Evolutionary conservation across 371 early-diverging fungal genomes (phyloP).

Genomic region (Mucor circinelloides): DNA sequence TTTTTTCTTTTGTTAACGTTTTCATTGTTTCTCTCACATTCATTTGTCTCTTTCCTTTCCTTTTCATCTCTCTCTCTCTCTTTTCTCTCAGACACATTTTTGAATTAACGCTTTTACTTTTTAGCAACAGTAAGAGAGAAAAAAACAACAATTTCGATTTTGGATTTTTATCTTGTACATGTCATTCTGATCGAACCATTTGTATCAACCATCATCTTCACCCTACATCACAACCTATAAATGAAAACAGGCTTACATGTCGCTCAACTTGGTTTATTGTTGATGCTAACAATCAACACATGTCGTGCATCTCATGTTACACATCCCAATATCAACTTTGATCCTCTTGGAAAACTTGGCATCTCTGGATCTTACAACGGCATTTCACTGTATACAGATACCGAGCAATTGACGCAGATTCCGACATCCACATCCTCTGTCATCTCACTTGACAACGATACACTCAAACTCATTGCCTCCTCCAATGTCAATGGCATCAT

Average conservation of each 20-base stretch:
- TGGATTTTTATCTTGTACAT: too few species aligned
- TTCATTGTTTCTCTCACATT: neutral
- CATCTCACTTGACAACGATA: conserved; percentile 34
- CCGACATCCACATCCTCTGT: conserved; percentile 36
- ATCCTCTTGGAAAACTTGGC: conserved; percentile 36
- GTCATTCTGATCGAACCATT: too few species aligned
- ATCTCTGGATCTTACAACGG: conserved; percentile 48
- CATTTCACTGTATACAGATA: conserved; percentile 45
- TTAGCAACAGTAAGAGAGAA: too few species aligned
- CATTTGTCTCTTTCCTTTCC: neutral
- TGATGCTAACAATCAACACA: neutral
- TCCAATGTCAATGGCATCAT: conserved; percentile 38
- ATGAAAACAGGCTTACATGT: neutral
- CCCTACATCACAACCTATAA: neutral
- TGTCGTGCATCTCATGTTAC: conserved; percentile 28
- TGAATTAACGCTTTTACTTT: too few species aligned
- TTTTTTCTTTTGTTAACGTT: neutral
- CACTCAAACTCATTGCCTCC: conserved; percentile 38
- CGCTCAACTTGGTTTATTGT: neutral
- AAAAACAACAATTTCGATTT: too few species aligned
- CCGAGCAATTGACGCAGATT: conserved; percentile 41
- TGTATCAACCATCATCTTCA: too few species aligned
- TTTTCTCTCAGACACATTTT: too few species aligned
- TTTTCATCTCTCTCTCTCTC: neutral
- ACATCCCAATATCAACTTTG: conserved; percentile 41